These are phyloP conservation scores for Hypoxylon sp. DNA, from an alignment of 2,329 filamentous ascomycete genomes.

Conservation along the genomic window DNA sequence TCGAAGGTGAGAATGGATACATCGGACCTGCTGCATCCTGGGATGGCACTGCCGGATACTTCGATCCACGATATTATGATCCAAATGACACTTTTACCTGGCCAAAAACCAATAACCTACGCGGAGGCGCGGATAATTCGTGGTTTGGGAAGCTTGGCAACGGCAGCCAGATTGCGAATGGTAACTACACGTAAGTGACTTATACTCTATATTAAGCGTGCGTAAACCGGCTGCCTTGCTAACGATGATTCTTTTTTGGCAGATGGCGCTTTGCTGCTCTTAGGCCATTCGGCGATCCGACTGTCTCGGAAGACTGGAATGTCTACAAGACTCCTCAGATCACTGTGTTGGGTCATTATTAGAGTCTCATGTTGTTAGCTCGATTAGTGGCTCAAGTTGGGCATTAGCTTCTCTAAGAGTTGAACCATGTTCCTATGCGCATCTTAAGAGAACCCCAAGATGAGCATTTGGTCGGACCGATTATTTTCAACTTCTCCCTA, in stretches of 20 bases:
- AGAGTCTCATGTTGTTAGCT: neutral
- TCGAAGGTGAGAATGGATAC: slow-evolving; percentile 50
- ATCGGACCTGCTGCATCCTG: slow-evolving; percentile 51
- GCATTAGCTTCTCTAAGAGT: neutral
- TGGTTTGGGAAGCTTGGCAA: slow-evolving; percentile 45
- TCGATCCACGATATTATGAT: slow-evolving; percentile 45
- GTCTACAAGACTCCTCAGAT: slow-evolving; percentile 42
- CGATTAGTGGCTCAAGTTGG: neutral
- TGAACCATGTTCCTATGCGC: neutral
- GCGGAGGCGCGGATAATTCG: slow-evolving; percentile 38
- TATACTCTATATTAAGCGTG: neutral
- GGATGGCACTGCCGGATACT: slow-evolving; percentile 36
- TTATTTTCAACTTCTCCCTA: neutral
- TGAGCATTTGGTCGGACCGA: neutral
- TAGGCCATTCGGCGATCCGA: slow-evolving; percentile 40
- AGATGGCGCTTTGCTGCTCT: slow-evolving; percentile 46
- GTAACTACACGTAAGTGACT: slow-evolving; percentile 43
- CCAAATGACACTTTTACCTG: slow-evolving; percentile 48
- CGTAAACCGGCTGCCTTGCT: neutral
- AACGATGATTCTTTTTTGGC: neutral
- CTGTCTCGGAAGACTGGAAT: slow-evolving; percentile 37
- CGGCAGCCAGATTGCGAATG: slow-evolving; percentile 41
- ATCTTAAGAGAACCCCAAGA: too few relatives aligned
- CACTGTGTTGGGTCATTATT: slow-evolving; percentile 44
- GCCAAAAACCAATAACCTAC: slow-evolving; percentile 42